phyloP scores from a whole-genome alignment of 169 alveolate genomes.

The Cytauxzoon felis region DNA sequence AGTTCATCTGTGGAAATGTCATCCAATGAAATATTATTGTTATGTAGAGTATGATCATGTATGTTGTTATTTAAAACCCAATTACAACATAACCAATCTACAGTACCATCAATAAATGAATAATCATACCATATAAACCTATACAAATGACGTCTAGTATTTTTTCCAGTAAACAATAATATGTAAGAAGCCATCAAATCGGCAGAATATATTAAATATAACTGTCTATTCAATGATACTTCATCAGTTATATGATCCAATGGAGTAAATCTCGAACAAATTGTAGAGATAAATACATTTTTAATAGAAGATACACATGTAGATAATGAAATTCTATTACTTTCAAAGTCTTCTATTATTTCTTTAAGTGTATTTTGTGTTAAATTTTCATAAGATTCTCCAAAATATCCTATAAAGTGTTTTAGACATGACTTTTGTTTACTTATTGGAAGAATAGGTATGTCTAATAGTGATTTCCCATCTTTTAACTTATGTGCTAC shows the following conservation, averaged over 20 bases:
- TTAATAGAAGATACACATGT: slow-evolving; percentile 24
- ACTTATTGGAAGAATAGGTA: slow-evolving; percentile 28
- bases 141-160: slow-evolving; percentile 33
- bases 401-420: slow-evolving; percentile 43
- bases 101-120: slow-evolving; percentile 42
- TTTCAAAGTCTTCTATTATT: slow-evolving; percentile 4
- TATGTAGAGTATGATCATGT: slow-evolving; percentile 46
- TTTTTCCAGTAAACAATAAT: slow-evolving; percentile 20
- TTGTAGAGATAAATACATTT: slow-evolving; percentile 32
- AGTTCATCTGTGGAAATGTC: slow-evolving; percentile 28
- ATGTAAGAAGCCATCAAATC: slow-evolving; percentile 59
- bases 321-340: not conserved
- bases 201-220: slow-evolving; percentile 37
- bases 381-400: slow-evolving; percentile 7
- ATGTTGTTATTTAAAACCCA: slow-evolving; percentile 52
- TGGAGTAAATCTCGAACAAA: slow-evolving; percentile 3
- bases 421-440: slow-evolving; percentile 44
- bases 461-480: slow-evolving; percentile 42
- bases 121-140: slow-evolving; percentile 40
- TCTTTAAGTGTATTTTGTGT: slow-evolving; percentile 12
- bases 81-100: slow-evolving; percentile 53
- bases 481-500: slow-evolving; percentile 62
- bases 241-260: slow-evolving; percentile 30
- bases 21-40: slow-evolving; percentile 1
- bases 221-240: slow-evolving; percentile 28